phyloP scores from a whole-genome alignment of 1,139 yeast species.

The Kluyveromyces marxianus region DNA sequence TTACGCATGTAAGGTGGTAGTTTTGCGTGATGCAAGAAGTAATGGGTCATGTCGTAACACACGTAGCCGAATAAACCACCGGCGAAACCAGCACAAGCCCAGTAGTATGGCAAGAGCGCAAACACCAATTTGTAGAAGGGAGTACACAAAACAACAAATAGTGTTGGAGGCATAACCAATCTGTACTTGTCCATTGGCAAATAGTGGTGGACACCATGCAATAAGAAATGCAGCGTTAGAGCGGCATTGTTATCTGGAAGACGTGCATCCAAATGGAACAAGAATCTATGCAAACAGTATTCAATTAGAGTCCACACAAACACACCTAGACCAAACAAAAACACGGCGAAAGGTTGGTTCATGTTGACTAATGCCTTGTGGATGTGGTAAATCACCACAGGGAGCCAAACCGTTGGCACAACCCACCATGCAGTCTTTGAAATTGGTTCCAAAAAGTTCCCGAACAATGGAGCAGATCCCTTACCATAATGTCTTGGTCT shows the following conservation, averaged over 20 bases:
- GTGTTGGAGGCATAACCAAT: conserved; percentile 92
- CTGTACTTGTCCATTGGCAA: conserved; percentile 93
- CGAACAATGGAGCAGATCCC: conserved; percentile 86
- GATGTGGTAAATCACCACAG: conserved; percentile 55
- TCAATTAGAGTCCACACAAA: conserved; percentile 90
- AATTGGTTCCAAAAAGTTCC: conserved; percentile 65
- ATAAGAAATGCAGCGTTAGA: conserved; percentile 74
- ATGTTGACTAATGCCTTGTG: conserved; percentile 35
- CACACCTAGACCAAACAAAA: conserved; percentile 54
- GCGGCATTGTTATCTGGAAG: conserved; percentile 75
- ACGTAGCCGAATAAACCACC: conserved; percentile 95
- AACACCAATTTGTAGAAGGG: conserved; percentile 61
- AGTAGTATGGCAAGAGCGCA: conserved; percentile 46
- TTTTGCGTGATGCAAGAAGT: conserved; percentile 77
- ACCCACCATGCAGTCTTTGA: conserved; percentile 72
- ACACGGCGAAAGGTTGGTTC: conserved; percentile 29
- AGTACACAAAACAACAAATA: conserved; percentile 49
- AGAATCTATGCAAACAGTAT: conserved; percentile 77
- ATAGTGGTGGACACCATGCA: conserved; percentile 96
- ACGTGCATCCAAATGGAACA: conserved; percentile 83
- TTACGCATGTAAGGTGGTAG: conserved; percentile 71
- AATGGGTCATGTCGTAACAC: conserved; percentile 84
- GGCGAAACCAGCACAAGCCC: conserved; percentile 69
- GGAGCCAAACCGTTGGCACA: conserved; percentile 85
- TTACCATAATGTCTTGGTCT: conserved; percentile 90